A percentile compares a stretch with the other conserved stretches of the same genome.
Conservation (phyloP, 2,329 filamentous ascomycete genomes). For the Trichothecium sympodiale region DNA sequence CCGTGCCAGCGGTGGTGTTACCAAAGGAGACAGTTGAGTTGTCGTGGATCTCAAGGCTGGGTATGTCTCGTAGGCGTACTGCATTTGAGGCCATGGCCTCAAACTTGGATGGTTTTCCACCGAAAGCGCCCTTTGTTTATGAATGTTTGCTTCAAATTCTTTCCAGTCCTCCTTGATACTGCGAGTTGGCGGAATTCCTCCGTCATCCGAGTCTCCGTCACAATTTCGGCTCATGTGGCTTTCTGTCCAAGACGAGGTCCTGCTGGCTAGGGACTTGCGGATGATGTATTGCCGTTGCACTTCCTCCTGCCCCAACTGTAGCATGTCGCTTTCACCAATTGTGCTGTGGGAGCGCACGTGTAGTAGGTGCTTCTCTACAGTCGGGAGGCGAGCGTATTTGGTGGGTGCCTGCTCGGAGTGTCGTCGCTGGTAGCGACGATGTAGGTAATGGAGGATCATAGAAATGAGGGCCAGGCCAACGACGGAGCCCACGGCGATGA, state of each 20-base stretch:
- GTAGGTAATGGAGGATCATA: slow-evolving; percentile 2
- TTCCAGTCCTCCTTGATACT: slow-evolving; percentile 24
- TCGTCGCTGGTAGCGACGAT: slow-evolving; percentile 2
- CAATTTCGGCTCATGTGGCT: neutral
- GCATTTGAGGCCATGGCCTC: neutral
- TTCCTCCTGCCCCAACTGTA: slow-evolving; percentile 19
- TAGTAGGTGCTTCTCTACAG: too few relatives aligned
- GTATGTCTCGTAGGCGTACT: neutral
- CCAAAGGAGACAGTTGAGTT: too few relatives aligned
- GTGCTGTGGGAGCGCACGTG: too few relatives aligned
- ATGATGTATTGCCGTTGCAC: slow-evolving; percentile 27
- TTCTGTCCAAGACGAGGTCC: slow-evolving; percentile 8
- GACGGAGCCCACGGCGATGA: slow-evolving; percentile 1
- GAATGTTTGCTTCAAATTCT: slow-evolving; percentile 24
- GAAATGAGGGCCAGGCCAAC: neutral
- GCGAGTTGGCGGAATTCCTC: slow-evolving; percentile 1
- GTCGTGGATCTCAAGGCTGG: too few relatives aligned
- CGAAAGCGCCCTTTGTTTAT: slow-evolving; percentile 15
- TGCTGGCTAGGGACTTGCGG: slow-evolving; percentile 28
- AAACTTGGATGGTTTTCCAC: slow-evolving; percentile 18
- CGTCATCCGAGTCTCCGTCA: slow-evolving; percentile 7
- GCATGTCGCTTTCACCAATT: too few relatives aligned
- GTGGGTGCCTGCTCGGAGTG: neutral
- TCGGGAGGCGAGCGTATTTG: neutral
- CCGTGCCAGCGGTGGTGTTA: too few relatives aligned